Evolutionary conservation across 2,329 filamentous ascomycete species (phyloP).

Genomic region (Ophiostoma fasciatum): DNA sequence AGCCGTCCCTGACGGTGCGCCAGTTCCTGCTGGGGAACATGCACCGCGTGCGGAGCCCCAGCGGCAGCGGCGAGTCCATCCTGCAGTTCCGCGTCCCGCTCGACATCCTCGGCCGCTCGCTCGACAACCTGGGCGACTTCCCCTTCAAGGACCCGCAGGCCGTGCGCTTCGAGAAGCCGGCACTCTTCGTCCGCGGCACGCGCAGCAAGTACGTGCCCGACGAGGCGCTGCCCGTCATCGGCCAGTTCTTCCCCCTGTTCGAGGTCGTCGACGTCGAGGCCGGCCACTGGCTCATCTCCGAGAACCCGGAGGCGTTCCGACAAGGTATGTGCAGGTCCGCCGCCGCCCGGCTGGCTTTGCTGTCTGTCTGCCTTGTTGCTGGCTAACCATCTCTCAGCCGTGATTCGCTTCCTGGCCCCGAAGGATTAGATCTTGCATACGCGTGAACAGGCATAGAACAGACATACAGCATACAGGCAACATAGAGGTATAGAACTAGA

Average conservation of each 20-base stretch:
- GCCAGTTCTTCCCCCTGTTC: conserved; percentile 70
- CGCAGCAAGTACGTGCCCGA: conserved; percentile 67
- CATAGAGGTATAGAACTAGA: neutral
- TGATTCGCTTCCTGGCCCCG: conserved; percentile 20
- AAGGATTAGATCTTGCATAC: conserved; percentile 15
- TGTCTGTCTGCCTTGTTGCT: neutral
- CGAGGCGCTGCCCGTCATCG: conserved; percentile 64
- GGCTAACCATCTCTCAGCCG: conserved; percentile 13
- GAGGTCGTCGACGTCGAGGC: conserved; percentile 58
- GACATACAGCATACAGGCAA: neutral
- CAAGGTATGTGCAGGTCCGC: conserved; percentile 54
- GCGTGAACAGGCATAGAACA: too few species aligned
- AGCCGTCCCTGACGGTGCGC: conserved; percentile 60
- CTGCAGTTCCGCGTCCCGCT: conserved; percentile 72
- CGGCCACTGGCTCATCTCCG: conserved; percentile 83
- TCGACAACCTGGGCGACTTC: conserved; percentile 75
- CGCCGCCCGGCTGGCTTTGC: too few species aligned
- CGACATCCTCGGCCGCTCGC: conserved; percentile 46
- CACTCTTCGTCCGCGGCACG: conserved; percentile 68
- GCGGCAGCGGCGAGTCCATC: conserved; percentile 15
- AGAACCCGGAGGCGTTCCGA: conserved; percentile 67
- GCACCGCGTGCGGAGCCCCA: conserved; percentile 30
- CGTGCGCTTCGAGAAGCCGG: conserved; percentile 57
- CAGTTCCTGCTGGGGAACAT: conserved; percentile 90
- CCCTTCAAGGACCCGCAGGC: conserved; percentile 63